phyloP scores from a whole-genome alignment of 2,329 filamentous ascomycete genomes.

The Exophiala bonariae region DNA sequence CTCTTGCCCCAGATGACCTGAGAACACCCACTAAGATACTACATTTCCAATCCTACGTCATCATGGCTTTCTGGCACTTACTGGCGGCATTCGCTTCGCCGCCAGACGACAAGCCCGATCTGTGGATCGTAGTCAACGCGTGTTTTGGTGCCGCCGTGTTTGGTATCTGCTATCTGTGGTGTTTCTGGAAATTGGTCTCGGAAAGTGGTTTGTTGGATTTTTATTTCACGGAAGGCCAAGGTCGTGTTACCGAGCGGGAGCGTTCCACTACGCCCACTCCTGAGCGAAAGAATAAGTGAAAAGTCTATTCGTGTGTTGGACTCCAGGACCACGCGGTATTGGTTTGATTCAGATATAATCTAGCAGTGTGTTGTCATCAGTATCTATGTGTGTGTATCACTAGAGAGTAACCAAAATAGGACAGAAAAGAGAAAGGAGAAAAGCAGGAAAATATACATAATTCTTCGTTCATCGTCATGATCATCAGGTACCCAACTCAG shows the following conservation, averaged over 20 bases:
- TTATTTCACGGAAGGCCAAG: slow-evolving; percentile 17
- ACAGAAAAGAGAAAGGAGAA: slow-evolving; percentile 2
- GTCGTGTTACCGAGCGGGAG: background rate
- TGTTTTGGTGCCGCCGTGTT: slow-evolving; percentile 84
- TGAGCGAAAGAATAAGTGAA: slow-evolving; percentile 12
- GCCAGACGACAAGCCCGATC: slow-evolving; percentile 77
- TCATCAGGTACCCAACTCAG: too few relatives aligned
- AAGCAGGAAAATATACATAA: background rate
- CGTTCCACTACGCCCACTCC: slow-evolving; percentile 5
- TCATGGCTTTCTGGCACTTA: slow-evolving; percentile 80
- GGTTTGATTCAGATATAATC: too few relatives aligned
- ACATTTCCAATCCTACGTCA: slow-evolving; percentile 73
- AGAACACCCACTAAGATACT: slow-evolving; percentile 59
- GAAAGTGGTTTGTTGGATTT: slow-evolving; percentile 27
- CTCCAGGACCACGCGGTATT: too few relatives aligned
- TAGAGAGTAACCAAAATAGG: too few relatives aligned
- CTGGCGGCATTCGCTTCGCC: slow-evolving; percentile 68
- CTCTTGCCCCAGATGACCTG: slow-evolving; percentile 24
- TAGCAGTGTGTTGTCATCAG: too few relatives aligned
- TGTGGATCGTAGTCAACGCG: slow-evolving; percentile 93
- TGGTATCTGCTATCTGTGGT: slow-evolving; percentile 87
- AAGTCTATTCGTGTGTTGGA: too few relatives aligned
- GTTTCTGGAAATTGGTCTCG: slow-evolving; percentile 63
- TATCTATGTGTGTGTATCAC: too few relatives aligned
- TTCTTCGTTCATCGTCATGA: background rate